Evolutionary conservation across 176 grass and related monocot genomes (phyloP), one percentile per base, ranked within the genome.

Genomic region (Eleusine coracana): DNA sequence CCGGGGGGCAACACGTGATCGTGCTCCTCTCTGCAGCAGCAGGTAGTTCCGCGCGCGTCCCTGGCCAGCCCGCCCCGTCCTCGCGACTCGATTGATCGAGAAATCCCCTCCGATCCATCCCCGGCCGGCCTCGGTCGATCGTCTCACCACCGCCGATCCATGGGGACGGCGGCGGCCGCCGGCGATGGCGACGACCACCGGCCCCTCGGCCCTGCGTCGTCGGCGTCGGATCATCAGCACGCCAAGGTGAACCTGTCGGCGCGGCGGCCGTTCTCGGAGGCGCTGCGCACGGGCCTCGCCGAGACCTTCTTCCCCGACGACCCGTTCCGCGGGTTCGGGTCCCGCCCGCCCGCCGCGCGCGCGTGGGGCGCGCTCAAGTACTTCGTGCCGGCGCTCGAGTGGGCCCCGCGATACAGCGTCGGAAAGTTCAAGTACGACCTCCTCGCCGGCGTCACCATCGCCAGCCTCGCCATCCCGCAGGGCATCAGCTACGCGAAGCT

Each of bases 401-500:
- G 96, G 96, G 88, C 18, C 6, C 85, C 96, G 48, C 82, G 60
- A 2, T 98, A 98, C 87, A 59, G 31, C 49, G 3, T 91, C 77
- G 81, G 12, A 29, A 83, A 88, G 67, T 90, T 98, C 88, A 92
- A 88, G 66, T 89, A 85, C 71, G 96, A 98, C 87, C 86, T 98
- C 70, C 84, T 98, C 75, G 90, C 96, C 72, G 96, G 96, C 71
- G 27, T 98, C 82, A 98, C 96, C 64, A 94, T 98, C 68, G 88
- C 96, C 92, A 98, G 92, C 90, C 90, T 98, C 82, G 92, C 96
- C 71, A 98, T 98, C 84, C 95, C 96, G 5, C 96, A 98, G 86
- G 96, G 96, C 71, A 98, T 98, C 88, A 98, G 96, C 87, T 98
- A 98, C 83, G 96, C 96, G 10, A 80, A 87, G 71, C 96, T 98